phyloP scores from a whole-genome alignment of 2,329 filamentous ascomycete species.

The Penicillium sp. region DNA sequence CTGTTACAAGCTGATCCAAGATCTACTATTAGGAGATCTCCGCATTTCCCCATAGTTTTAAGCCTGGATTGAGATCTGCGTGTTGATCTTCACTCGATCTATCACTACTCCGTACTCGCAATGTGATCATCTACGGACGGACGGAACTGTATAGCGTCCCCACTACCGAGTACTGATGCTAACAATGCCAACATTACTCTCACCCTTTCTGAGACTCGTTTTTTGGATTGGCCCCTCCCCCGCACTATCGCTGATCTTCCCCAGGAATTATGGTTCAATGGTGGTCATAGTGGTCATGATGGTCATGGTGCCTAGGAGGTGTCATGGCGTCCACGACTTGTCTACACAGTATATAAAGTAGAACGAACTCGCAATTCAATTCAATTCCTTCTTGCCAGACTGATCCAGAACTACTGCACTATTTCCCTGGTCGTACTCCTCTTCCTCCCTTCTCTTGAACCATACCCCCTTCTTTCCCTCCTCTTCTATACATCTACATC shows the following conservation, averaged over 20 bases:
- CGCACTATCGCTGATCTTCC: slow-evolving; percentile 2
- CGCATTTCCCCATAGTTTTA: slow-evolving; percentile 1
- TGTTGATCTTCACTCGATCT: slow-evolving; percentile 3
- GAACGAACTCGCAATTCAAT: no score
- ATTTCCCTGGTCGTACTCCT: no score
- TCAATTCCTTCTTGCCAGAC: no score
- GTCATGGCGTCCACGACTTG: neutral
- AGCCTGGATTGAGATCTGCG: neutral
- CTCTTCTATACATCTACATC: no score
- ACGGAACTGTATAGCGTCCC: neutral
- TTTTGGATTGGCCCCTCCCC: neutral
- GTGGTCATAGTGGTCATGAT: neutral
- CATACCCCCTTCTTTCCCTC: no score
- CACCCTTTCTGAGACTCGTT: neutral
- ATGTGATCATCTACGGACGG: slow-evolving; percentile 1
- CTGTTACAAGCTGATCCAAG: no score
- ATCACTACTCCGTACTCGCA: neutral
- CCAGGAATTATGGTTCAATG: neutral
- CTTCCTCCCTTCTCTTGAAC: no score
- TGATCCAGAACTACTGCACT: no score
- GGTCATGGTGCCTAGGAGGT: neutral
- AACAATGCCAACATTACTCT: neutral
- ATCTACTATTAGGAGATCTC: neutral
- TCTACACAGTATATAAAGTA: no score
- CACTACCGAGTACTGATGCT: neutral